phyloP scores from a whole-genome alignment of 2,329 filamentous ascomycete genomes.

The Cercospora citrullina region DNA sequence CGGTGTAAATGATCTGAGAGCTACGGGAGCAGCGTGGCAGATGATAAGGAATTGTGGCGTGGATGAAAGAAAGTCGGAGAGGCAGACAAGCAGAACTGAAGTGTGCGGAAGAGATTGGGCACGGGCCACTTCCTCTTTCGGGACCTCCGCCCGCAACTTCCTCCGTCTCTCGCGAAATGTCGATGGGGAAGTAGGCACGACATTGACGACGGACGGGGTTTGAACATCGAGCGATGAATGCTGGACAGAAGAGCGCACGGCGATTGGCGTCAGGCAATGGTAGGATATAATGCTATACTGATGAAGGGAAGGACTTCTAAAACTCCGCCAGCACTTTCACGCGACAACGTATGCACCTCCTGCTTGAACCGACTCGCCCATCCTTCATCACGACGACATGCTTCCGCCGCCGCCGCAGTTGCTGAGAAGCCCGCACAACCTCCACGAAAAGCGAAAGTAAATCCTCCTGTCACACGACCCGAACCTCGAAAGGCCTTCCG shows the following conservation, averaged over 20 bases:
- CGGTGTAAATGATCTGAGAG: slow-evolving; percentile 84
- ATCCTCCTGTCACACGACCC: slow-evolving; percentile 48
- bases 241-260: slow-evolving; percentile 47
- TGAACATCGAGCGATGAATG: slow-evolving; percentile 42
- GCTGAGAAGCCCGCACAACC: slow-evolving; percentile 28
- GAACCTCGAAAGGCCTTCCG: slow-evolving; percentile 48
- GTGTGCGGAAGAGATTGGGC: neutral
- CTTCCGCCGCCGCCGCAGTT: slow-evolving; percentile 41
- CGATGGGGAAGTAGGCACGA: neutral
- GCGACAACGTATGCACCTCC: slow-evolving; percentile 49
- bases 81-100: slow-evolving; percentile 16
- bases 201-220: slow-evolving; percentile 6
- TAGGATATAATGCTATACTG: slow-evolving; percentile 26
- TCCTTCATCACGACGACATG: slow-evolving; percentile 37
- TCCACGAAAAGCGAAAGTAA: slow-evolving; percentile 31
- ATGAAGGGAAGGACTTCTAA: slow-evolving; percentile 3
- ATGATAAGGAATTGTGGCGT: slow-evolving; percentile 91
- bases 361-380: slow-evolving; percentile 45
- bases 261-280: slow-evolving; percentile 45
- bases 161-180: slow-evolving; percentile 3
- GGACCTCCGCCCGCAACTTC: slow-evolving; percentile 5
- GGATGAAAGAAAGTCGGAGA: slow-evolving; percentile 38
- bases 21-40: slow-evolving; percentile 65
- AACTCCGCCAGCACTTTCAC: slow-evolving; percentile 35
- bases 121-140: slow-evolving; percentile 1